Conservation (phyloP, 2,329 filamentous ascomycete species). For the Neopestalotiopsis rosae region DNA sequence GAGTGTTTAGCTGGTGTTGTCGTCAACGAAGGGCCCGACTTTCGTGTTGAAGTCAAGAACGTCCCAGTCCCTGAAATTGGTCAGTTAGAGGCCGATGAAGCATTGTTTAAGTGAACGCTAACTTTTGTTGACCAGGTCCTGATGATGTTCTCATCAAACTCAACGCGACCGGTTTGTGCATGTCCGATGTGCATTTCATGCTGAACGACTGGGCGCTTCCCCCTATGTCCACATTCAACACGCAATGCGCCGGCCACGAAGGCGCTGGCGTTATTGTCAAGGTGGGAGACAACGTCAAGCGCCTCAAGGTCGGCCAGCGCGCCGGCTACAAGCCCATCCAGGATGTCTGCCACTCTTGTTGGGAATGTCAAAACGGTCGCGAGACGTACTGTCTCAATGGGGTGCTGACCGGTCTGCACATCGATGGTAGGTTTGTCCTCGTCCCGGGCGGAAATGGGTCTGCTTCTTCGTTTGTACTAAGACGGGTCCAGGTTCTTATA, state of each 20-base stretch:
- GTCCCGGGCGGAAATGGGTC: too few species aligned
- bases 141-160: slow-evolving; percentile 27
- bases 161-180: slow-evolving; percentile 25
- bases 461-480: neutral
- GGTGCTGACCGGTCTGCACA: slow-evolving; percentile 22
- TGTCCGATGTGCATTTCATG: slow-evolving; percentile 28
- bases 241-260: slow-evolving; percentile 40
- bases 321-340: slow-evolving; percentile 43
- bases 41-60: slow-evolving; percentile 50
- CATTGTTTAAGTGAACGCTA: neutral
- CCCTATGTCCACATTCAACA: slow-evolving; percentile 22
- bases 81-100: slow-evolving; percentile 39
- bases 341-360: slow-evolving; percentile 41
- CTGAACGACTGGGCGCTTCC: slow-evolving; percentile 22
- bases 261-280: slow-evolving; percentile 41
- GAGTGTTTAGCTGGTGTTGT: slow-evolving; percentile 56
- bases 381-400: slow-evolving; percentile 37
- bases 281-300: slow-evolving; percentile 38
- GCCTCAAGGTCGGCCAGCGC: slow-evolving; percentile 40
- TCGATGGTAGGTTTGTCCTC: slow-evolving; percentile 2
- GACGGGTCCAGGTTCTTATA: slow-evolving; percentile 51
- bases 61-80: slow-evolving; percentile 54
- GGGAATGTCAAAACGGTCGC: slow-evolving; percentile 39
- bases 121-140: slow-evolving; percentile 16
- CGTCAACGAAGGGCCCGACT: slow-evolving; percentile 54